Evolutionary conservation across 2,329 filamentous ascomycete genomes (phyloP).

Genomic region (Monilinia aucupariae): DNA sequence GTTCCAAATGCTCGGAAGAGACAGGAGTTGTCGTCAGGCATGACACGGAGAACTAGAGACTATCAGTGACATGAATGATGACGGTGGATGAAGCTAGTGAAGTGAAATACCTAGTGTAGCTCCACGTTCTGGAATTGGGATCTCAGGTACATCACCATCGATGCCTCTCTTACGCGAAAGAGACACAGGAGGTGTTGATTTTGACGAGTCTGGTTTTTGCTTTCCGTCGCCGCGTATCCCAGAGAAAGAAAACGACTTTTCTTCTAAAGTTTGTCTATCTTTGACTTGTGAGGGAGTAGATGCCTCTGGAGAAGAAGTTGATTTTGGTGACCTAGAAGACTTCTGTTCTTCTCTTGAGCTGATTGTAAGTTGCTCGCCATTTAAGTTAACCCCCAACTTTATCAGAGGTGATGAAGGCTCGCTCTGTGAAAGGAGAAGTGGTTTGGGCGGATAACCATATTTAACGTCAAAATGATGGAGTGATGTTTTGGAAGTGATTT

Average conservation of each 20-base stretch:
- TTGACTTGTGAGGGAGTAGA: neutral
- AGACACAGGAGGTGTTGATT: slow-evolving; percentile 23
- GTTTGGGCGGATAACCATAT: slow-evolving; percentile 75
- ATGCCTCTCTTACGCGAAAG: slow-evolving; percentile 30
- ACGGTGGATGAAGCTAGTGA: neutral
- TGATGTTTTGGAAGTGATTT: slow-evolving; percentile 59
- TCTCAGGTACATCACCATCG: slow-evolving; percentile 34
- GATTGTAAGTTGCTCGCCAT: slow-evolving; percentile 66
- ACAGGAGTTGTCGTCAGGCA: slow-evolving; percentile 95
- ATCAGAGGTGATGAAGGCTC: slow-evolving; percentile 42
- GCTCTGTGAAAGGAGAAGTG: slow-evolving; percentile 55
- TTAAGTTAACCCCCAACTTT: slow-evolving; percentile 55
- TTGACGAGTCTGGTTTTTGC: neutral
- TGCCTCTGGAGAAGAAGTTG: neutral
- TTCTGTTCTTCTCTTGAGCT: slow-evolving; percentile 18
- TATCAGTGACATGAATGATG: slow-evolving; percentile 5
- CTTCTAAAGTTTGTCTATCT: slow-evolving; percentile 1
- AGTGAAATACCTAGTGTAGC: slow-evolving; percentile 45
- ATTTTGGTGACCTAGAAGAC: neutral
- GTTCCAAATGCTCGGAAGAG: slow-evolving; percentile 86
- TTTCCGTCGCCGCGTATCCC: slow-evolving; percentile 13
- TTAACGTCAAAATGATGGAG: slow-evolving; percentile 68
- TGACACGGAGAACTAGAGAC: slow-evolving; percentile 69
- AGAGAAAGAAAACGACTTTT: slow-evolving; percentile 19
- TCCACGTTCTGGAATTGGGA: slow-evolving; percentile 44